Conservation (phyloP, 2,329 filamentous ascomycete genomes). For the Penicillium sp. region DNA sequence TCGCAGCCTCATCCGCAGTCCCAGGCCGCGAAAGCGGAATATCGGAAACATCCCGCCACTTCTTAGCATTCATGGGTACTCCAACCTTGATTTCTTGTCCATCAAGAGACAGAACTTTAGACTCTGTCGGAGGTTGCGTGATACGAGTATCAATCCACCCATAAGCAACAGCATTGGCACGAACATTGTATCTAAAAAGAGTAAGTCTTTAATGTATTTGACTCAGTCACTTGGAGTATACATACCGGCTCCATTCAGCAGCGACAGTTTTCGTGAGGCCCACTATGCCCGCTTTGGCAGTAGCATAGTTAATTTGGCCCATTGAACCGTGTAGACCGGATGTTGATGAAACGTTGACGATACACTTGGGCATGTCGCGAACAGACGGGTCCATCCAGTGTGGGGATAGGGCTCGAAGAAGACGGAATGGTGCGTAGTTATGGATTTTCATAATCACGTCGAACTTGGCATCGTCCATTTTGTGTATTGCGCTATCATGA, state of each 20-base stretch:
- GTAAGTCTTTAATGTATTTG: not conserved
- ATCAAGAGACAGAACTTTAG: constrained; percentile 68
- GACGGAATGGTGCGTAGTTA: constrained; percentile 55
- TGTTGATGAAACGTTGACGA: constrained; percentile 56
- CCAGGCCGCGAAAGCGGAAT: constrained; percentile 66
- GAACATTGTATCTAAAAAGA: constrained; percentile 45
- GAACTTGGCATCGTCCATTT: constrained; percentile 13
- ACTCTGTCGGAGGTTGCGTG: constrained; percentile 67
- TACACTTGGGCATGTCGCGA: constrained; percentile 24
- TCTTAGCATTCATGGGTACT: constrained; percentile 11
- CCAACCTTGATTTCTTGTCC: constrained; percentile 45
- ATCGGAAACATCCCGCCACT: constrained; percentile 47
- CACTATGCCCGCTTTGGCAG: constrained; percentile 54
- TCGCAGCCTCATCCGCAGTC: constrained; percentile 48
- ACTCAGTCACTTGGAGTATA: not conserved
- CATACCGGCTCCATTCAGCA: constrained; percentile 52
- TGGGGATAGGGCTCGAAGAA: constrained; percentile 51
- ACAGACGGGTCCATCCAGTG: constrained; percentile 48
- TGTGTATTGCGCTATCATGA: constrained; percentile 15
- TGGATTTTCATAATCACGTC: constrained; percentile 54
- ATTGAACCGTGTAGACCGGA: constrained; percentile 55
- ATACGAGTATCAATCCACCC: constrained; percentile 73
- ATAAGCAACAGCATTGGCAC: constrained; percentile 75
- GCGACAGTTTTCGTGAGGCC: constrained; percentile 57
- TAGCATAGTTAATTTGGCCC: constrained; percentile 55